Conservation (phyloP, 129 eudicot genomes). For the Pittosporum tobira region DNA sequence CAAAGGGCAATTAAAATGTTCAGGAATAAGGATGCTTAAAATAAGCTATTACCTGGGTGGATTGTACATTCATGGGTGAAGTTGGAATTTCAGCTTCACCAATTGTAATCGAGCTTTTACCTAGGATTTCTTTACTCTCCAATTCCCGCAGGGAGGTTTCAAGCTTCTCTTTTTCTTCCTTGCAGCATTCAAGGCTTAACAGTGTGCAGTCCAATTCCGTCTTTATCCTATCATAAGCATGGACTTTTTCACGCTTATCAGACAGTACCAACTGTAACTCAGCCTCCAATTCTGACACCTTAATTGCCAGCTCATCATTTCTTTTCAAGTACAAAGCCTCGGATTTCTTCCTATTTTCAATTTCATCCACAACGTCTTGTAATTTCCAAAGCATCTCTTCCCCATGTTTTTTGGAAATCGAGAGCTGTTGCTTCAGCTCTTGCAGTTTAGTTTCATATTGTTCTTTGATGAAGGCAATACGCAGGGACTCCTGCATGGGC, state of each 20-base stretch:
- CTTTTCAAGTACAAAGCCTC: conserved; percentile 55
- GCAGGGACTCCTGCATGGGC: conserved; percentile 57
- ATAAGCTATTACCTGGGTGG: conserved; percentile 27
- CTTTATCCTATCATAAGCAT: conserved; percentile 52
- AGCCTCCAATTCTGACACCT: conserved; percentile 53
- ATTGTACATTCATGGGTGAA: conserved; percentile 13
- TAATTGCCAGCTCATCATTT: conserved; percentile 57
- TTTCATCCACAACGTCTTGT: conserved; percentile 80
- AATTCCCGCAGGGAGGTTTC: conserved; percentile 42
- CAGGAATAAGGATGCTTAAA: background rate
- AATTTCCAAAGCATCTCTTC: conserved; percentile 87
- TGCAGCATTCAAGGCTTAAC: conserved; percentile 90
- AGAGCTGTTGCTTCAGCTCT: conserved; percentile 72
- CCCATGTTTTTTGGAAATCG: conserved; percentile 68
- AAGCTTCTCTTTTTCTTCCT: conserved; percentile 85
- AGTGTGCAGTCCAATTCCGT: conserved; percentile 80
- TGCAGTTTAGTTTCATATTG: conserved; percentile 72
- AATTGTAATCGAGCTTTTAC: conserved; percentile 10
- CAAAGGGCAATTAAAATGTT: background rate
- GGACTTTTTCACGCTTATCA: conserved; percentile 49
- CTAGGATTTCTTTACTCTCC: conserved; percentile 4
- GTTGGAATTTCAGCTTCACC: conserved; percentile 7
- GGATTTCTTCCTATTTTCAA: conserved; percentile 55
- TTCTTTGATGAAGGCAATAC: conserved; percentile 82
- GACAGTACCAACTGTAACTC: conserved; percentile 40